These are phyloP conservation scores for Nicotiana benthamiana DNA, from an alignment of 257 asterid genomes.

Conservation along the genomic window DNA sequence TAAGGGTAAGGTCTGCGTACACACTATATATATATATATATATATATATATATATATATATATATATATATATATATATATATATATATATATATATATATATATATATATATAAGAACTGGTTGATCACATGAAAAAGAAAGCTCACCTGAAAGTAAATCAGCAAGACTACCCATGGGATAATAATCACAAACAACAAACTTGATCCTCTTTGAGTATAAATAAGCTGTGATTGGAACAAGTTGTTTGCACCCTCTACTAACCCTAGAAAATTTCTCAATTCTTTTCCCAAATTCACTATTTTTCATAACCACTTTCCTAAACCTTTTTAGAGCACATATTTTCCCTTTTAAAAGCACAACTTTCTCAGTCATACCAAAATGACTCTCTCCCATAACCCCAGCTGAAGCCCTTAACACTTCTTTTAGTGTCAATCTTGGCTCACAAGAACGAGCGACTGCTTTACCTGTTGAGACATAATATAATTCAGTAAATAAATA, in stretches of 20 bases:
- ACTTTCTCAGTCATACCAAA: constrained; percentile 51
- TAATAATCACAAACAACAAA: constrained; percentile 45
- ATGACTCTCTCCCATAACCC: constrained; percentile 43
- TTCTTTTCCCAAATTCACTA: constrained; percentile 41
- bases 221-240: constrained; percentile 43
- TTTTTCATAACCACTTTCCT: constrained; percentile 26
- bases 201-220: constrained; percentile 55
- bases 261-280: constrained; percentile 25
- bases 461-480: background rate
- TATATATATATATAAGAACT: no score
- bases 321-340: constrained; percentile 42
- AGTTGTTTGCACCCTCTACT: constrained; percentile 31
- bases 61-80: no score
- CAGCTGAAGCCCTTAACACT: constrained; percentile 49
- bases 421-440: constrained; percentile 34
- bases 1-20: no score
- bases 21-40: no score
- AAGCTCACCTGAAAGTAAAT: constrained; percentile 40
- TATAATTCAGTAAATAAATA: background rate
- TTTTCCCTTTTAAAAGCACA: constrained; percentile 37
- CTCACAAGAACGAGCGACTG: background rate
- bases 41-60: no score
- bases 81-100: no score
- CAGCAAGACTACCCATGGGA: constrained; percentile 63
- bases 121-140: no score